Conservation (phyloP, 2,329 filamentous ascomycete genomes). For the Neobulgaria alba region DNA sequence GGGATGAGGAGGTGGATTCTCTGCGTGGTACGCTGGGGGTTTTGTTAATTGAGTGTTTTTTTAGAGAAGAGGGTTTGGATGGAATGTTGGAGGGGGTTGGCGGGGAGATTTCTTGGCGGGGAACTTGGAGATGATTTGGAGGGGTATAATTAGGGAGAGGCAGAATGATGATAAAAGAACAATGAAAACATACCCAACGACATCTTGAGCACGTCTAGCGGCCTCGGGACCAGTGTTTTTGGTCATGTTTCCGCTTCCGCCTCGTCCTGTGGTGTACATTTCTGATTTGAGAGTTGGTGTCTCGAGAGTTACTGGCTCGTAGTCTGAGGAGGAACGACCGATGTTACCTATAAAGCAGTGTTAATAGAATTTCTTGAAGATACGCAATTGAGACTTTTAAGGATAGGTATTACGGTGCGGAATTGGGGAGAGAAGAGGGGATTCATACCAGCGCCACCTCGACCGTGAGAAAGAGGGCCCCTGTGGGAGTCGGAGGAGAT, state of each 20-base stretch:
- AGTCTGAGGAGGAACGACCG: constrained; percentile 39
- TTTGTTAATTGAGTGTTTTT: no score
- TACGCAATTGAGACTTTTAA: no score
- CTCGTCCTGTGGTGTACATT: constrained; percentile 84
- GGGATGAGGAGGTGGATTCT: constrained; percentile 48
- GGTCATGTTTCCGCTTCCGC: constrained; percentile 83
- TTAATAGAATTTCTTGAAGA: not conserved
- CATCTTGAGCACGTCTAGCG: constrained; percentile 75
- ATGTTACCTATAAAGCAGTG: constrained; percentile 49
- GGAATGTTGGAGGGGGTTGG: no score
- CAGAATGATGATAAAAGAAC: no score
- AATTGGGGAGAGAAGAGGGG: constrained; percentile 2
- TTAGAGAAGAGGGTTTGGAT: no score
- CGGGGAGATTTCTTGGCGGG: no score
- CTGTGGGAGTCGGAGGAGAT: constrained; percentile 15
- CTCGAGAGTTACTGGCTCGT: constrained; percentile 57
- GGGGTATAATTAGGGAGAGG: no score
- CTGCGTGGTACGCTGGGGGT: constrained; percentile 40
- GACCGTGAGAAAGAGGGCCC: constrained; percentile 51
- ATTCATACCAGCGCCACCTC: constrained; percentile 60
- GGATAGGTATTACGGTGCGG: no score
- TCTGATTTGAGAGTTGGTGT: constrained; percentile 77
- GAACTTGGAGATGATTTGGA: no score
- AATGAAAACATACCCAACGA: constrained; percentile 59
- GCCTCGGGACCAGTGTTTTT: constrained; percentile 60